Conservation (phyloP, 768 basidiomycete species). For the Naganishia randhawae region DNA sequence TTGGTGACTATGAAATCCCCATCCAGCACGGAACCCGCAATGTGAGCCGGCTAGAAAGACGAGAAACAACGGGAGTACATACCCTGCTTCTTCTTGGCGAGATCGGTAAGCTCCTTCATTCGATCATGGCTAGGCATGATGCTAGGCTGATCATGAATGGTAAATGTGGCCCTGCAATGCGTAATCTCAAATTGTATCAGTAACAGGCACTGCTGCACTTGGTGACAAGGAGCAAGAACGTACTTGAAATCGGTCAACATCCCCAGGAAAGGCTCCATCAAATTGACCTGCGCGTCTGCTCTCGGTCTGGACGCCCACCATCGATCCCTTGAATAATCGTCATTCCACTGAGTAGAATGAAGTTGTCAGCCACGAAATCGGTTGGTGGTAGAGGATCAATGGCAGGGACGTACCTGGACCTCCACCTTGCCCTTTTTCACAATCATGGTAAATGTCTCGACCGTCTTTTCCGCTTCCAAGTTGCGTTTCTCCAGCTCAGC, state of each 20-base stretch:
- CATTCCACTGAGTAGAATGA: slow-evolving; percentile 42
- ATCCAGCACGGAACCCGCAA: not conserved
- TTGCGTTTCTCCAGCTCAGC: slow-evolving; percentile 44
- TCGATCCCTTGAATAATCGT: slow-evolving; percentile 50
- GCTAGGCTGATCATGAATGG: slow-evolving; percentile 51
- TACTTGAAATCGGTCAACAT: slow-evolving; percentile 46
- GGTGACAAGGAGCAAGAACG: slow-evolving; percentile 13
- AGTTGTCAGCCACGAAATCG: too few species aligned
- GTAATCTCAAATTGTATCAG: not conserved
- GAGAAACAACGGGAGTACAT: not conserved
- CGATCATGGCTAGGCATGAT: slow-evolving; percentile 47
- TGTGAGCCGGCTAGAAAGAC: not conserved
- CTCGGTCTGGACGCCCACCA: slow-evolving; percentile 50
- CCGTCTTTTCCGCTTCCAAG: slow-evolving; percentile 45
- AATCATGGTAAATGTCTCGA: slow-evolving; percentile 51
- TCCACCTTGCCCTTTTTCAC: slow-evolving; percentile 50
- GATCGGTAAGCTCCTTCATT: slow-evolving; percentile 42
- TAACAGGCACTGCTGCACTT: not conserved
- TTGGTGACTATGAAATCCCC: slow-evolving; percentile 36
- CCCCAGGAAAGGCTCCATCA: slow-evolving; percentile 51
- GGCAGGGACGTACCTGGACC: slow-evolving; percentile 33
- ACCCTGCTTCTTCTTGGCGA: slow-evolving; percentile 42
- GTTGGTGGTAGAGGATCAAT: too few species aligned
- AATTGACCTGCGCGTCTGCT: slow-evolving; percentile 51
- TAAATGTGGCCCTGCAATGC: slow-evolving; percentile 46